Percentiles rank a stretch among this genome's conserved stretches.
phyloP scores from a whole-genome alignment of 495 filamentous ascomycete genomes.

The Tetracladium marchalianum region DNA sequence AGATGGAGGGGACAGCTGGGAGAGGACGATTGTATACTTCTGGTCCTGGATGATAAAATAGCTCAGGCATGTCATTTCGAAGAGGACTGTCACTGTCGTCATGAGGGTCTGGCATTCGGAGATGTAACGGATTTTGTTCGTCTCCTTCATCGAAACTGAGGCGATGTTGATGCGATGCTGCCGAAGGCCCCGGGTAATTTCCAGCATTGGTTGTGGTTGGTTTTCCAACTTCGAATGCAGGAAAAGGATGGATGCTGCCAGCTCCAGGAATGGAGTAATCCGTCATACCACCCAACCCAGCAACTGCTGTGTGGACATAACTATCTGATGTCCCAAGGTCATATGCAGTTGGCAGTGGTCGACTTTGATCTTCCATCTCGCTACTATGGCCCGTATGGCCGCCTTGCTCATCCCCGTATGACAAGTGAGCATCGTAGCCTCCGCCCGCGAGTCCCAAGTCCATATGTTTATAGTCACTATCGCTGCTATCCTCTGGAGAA shows the following conservation, averaged over 20 bases:
- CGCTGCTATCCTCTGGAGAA: conserved; percentile 43
- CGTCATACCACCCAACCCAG: conserved; percentile 18
- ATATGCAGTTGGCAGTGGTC: conserved; percentile 19
- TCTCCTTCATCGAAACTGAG: conserved; percentile 94
- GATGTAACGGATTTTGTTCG: conserved; percentile 38
- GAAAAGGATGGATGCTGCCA: conserved; percentile 51
- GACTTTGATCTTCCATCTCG: conserved; percentile 22
- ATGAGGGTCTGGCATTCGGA: conserved; percentile 28
- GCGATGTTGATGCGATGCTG: conserved; percentile 42
- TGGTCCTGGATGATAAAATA: conserved; percentile 82
- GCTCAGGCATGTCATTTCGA: conserved; percentile 67
- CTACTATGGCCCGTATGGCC: conserved; percentile 21
- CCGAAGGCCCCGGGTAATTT: conserved; percentile 63
- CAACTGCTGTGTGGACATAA: conserved; percentile 28
- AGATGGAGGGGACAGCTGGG: conserved; percentile 62
- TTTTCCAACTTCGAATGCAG: conserved; percentile 32
- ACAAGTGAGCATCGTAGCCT: conserved; percentile 60
- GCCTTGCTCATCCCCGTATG: conserved; percentile 53
- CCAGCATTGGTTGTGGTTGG: conserved; percentile 75
- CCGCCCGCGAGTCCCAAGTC: conserved; percentile 67
- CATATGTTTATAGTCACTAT: conserved; percentile 61
- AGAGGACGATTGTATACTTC: conserved; percentile 48
- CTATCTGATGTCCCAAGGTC: conserved; percentile 26
- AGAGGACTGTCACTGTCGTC: conserved; percentile 43
- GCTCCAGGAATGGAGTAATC: conserved; percentile 34